phyloP scores from a whole-genome alignment of 75 land plant genomes.

The Pinus albicaulis region DNA sequence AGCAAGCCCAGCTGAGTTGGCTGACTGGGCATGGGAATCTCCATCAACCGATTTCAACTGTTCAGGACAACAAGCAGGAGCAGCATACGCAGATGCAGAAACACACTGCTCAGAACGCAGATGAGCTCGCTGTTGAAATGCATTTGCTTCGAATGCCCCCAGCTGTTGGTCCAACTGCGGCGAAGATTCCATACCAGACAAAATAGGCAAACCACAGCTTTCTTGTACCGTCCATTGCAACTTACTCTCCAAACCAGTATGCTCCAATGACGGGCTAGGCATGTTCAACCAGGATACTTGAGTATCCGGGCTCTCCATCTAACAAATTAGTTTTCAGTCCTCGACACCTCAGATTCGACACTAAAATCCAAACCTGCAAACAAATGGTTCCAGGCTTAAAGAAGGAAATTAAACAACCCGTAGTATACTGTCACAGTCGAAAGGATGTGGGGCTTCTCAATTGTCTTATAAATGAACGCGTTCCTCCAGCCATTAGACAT shows the following conservation, averaged over 20 bases:
- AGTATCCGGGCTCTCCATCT: conserved; percentile 1
- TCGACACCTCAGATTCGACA: no score
- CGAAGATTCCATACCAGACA: not conserved
- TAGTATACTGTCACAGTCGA: not conserved
- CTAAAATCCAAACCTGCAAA: not conserved
- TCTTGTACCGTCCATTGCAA: conserved; percentile 7
- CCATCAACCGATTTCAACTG: conserved; percentile 13
- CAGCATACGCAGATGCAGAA: not conserved
- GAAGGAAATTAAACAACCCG: not conserved
- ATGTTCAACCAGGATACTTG: no score
- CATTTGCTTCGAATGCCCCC: not conserved
- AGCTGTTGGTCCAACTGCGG: not conserved
- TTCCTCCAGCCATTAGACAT: not conserved
- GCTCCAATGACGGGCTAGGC: not conserved
- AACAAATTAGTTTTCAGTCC: not conserved
- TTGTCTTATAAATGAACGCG: not conserved
- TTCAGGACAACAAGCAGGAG: not conserved
- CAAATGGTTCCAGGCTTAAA: not conserved
- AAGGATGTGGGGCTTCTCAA: no score
- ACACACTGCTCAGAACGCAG: not conserved
- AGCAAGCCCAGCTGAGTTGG: conserved; percentile 10
- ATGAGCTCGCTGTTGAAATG: not conserved
- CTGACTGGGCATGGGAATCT: conserved; percentile 3
- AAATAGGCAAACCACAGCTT: not conserved
- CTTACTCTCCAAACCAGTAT: not conserved